Evolutionary conservation across 352 stramenopile species (phyloP).

Genomic region (Pythium volutum): DNA sequence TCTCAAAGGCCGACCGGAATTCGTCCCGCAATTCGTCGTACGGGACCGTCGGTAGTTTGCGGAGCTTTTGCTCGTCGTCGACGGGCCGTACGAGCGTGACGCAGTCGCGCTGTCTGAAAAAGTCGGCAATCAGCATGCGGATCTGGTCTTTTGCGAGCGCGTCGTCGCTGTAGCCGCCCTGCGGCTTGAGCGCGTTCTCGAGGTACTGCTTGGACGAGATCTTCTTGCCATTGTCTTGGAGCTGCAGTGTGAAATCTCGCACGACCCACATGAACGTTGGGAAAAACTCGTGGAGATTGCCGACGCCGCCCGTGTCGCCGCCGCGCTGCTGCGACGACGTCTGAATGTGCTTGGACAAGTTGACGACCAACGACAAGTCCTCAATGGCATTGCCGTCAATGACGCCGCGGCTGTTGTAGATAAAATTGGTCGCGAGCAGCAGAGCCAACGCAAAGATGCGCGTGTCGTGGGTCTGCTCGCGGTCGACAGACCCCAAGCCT

Average conservation of each 20-base stretch:
- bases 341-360: constrained; percentile 90
- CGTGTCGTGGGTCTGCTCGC: constrained; percentile 87
- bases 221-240: constrained; percentile 83
- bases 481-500: constrained; percentile 78
- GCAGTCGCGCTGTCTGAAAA: constrained; percentile 87
- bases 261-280: constrained; percentile 89
- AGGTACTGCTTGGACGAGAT: constrained; percentile 90
- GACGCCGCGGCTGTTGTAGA: constrained; percentile 90
- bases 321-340: constrained; percentile 44
- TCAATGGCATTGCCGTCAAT: constrained; percentile 90
- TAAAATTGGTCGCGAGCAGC: constrained; percentile 82
- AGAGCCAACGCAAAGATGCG: constrained; percentile 88
- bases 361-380: constrained; percentile 88
- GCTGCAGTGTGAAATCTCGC: constrained; percentile 85
- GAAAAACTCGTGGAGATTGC: constrained; percentile 82
- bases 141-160: constrained; percentile 80
- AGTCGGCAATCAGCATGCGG: constrained; percentile 66
- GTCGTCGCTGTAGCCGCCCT: constrained; percentile 76
- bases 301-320: constrained; percentile 8
- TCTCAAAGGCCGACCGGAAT: constrained; percentile 75
- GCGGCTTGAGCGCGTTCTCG: constrained; percentile 81
- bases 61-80: constrained; percentile 81
- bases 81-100: constrained; percentile 89
- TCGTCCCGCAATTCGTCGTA: constrained; percentile 79
- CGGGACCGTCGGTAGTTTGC: constrained; percentile 60